Percentiles rank a stretch among this genome's conserved stretches.
Evolutionary conservation across 2,329 filamentous ascomycete genomes (phyloP).

Genomic region (Calonectria hawksworthii): DNA sequence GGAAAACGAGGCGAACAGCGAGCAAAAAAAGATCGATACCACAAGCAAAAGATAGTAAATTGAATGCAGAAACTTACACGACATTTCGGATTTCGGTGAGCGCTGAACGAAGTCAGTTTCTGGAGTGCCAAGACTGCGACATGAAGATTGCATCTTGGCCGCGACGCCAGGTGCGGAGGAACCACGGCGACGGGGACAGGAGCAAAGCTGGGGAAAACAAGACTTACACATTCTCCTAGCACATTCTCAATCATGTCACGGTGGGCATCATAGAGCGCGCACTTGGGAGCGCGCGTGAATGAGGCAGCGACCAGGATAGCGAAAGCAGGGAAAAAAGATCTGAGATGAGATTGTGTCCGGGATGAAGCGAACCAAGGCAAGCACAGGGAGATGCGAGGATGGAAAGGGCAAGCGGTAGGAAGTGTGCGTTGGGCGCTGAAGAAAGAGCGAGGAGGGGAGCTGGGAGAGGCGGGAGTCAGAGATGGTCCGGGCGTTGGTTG

Average conservation of each 20-base stretch:
- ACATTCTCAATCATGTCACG: slow-evolving; percentile 54
- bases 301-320: slow-evolving; percentile 37
- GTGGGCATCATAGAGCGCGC: slow-evolving; percentile 51
- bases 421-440: slow-evolving; percentile 28
- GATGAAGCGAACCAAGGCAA: slow-evolving; percentile 2
- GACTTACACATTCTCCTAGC: slow-evolving; percentile 60
- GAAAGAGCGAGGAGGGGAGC: slow-evolving; percentile 42
- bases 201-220: slow-evolving; percentile 10
- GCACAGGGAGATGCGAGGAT: slow-evolving; percentile 35
- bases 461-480: slow-evolving; percentile 28
- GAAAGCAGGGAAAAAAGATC: slow-evolving; percentile 17
- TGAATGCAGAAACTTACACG: slow-evolving; percentile 56
- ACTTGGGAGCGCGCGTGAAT: slow-evolving; percentile 46
- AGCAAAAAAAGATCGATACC: slow-evolving; percentile 22
- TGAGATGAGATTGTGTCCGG: slow-evolving; percentile 22
- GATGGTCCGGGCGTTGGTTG: slow-evolving; percentile 18
- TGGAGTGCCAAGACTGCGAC: slow-evolving; percentile 51
- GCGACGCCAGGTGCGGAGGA: slow-evolving; percentile 30
- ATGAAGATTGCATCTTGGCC: slow-evolving; percentile 46
- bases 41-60: slow-evolving; percentile 17
- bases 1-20: slow-evolving; percentile 24
- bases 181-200: slow-evolving; percentile 22
- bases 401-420: slow-evolving; percentile 34
- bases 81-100: slow-evolving; percentile 65
- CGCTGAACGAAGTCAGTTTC: slow-evolving; percentile 57